Base-by-base conservation (phyloP, 305 asterid species). In the Ajuga reptans region DNA sequence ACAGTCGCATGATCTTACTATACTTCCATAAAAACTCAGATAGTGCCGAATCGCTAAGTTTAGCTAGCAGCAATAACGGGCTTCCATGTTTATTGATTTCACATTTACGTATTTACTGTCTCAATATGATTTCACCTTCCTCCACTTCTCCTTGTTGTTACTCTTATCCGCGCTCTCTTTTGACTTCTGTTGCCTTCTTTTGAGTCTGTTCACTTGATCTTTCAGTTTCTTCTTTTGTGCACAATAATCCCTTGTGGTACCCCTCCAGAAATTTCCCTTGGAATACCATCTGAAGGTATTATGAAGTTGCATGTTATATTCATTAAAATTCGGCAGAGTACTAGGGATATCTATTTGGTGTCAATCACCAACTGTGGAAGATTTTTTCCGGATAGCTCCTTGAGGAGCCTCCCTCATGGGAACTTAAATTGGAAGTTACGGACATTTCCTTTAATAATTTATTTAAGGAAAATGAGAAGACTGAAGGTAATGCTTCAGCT, bases 401-500 rank as follows among this genome's bases (percentile, higher is more conserved):
- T 56, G 43, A n/a, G 43, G 43, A 6, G 43, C 43, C 18, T 36
- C 36, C 36, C 36, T 31, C 6, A 1, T 31, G 36, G 36, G 36
- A 5, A 31, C 36, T 31, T 31, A 37, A 37, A 9, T 59, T 9
- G 15, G 18, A 63, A 43, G 43, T 45, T 6, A 21, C 2, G 0
- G 14, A 6, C 58, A 53, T 52, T 61, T 6, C 37, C 43, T 15
- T 10, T 10, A 49, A 17, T 54, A 27, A 47, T 52, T 21, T 4
- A 53, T 21, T 39, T 27, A 43, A n/a, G 42, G 31, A 43, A 16
- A 68, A 11, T 18, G 59, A 47, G 47, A 60, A 71, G 47, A 21
- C 54, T 68, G 71, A 31, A 39, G 11, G n/a, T 51, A 39, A 37
- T 61, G 63, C 4, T 56, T 57, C 57, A 31, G 59, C 60, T 34